A percentile compares a stretch with the other conserved stretches of the same genome.
Conservation (phyloP, 2,329 filamentous ascomycete genomes). For the Tolypocladium tundrense region DNA sequence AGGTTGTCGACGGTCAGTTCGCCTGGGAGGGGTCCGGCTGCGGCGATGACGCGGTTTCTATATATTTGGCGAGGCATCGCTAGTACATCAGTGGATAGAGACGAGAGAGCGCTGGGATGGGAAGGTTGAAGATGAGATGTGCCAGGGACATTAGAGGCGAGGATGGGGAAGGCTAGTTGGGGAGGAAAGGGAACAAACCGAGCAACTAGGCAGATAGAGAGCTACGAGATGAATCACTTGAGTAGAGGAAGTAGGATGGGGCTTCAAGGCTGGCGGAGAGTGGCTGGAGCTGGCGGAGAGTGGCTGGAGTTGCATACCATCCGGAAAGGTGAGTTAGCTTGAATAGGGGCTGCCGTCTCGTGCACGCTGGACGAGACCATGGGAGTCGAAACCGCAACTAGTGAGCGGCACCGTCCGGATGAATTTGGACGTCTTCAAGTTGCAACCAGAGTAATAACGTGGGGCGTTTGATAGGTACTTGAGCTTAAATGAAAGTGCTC, state of each 20-base stretch:
- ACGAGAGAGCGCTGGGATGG: not conserved
- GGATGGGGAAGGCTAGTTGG: no score
- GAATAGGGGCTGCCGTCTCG: not conserved
- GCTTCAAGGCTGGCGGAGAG: not conserved
- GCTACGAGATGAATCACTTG: no score
- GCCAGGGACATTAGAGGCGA: not conserved
- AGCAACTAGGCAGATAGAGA: not conserved
- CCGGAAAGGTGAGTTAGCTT: not conserved
- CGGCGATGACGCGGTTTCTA: conserved; percentile 40
- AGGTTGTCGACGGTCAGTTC: conserved; percentile 44
- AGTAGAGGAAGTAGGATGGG: not conserved
- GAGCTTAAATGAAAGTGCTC: not conserved
- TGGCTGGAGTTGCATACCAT: not conserved
- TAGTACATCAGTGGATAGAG: not conserved
- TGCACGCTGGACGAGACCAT: not conserved
- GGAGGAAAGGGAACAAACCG: not conserved
- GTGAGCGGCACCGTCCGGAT: not conserved
- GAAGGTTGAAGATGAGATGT: not conserved
- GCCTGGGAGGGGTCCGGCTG: conserved; percentile 46
- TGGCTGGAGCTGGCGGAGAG: not conserved
- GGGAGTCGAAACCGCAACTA: not conserved
- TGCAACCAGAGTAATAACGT: not conserved
- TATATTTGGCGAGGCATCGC: conserved; percentile 34
- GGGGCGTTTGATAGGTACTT: not conserved
- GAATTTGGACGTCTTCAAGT: not conserved